A percentile compares a stretch with the other conserved stretches of the same genome.
phyloP scores from a whole-genome alignment of 345 rosid genomes.

The Salix suchowensis region DNA sequence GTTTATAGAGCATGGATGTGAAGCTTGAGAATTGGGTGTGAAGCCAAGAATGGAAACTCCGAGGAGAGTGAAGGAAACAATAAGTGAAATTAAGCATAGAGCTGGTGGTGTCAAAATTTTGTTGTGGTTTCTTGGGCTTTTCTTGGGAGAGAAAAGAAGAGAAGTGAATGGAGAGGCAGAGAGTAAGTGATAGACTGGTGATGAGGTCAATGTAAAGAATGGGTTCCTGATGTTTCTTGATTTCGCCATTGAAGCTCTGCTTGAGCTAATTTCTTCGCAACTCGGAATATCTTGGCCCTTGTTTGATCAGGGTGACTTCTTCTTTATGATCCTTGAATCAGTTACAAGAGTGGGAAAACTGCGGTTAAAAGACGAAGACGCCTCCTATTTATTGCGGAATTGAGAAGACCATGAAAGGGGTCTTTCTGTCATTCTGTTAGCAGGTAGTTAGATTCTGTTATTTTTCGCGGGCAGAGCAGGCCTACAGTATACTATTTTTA shows the following conservation, averaged over 20 bases:
- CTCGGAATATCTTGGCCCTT: background rate
- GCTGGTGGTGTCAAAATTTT: constrained; percentile 23
- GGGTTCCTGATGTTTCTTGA: constrained; percentile 45
- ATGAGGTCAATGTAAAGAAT: constrained; percentile 29
- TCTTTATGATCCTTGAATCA: background rate
- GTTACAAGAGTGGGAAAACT: background rate
- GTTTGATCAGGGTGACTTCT: background rate
- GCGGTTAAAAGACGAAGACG: background rate
- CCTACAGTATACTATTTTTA: background rate
- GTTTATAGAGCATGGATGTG: constrained; percentile 30
- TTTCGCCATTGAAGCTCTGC: constrained; percentile 47
- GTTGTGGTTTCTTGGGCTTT: constrained; percentile 40
- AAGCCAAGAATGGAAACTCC: constrained; percentile 39
- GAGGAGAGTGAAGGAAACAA: constrained; percentile 45
- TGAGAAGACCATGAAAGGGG: background rate
- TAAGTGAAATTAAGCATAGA: constrained; percentile 37
- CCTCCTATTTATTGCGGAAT: background rate
- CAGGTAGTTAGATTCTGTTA: constrained; percentile 9
- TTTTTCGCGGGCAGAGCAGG: constrained; percentile 18
- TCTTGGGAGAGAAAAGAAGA: constrained; percentile 44
- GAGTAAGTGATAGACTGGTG: constrained; percentile 37
- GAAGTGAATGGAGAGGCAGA: constrained; percentile 28
- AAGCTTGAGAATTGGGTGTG: constrained; percentile 23
- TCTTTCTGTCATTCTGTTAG: background rate
- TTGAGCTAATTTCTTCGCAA: background rate